These are phyloP conservation scores for Trypanosoma theileri DNA, from an alignment of 208 protist genomes.

Conservation along the genomic window DNA sequence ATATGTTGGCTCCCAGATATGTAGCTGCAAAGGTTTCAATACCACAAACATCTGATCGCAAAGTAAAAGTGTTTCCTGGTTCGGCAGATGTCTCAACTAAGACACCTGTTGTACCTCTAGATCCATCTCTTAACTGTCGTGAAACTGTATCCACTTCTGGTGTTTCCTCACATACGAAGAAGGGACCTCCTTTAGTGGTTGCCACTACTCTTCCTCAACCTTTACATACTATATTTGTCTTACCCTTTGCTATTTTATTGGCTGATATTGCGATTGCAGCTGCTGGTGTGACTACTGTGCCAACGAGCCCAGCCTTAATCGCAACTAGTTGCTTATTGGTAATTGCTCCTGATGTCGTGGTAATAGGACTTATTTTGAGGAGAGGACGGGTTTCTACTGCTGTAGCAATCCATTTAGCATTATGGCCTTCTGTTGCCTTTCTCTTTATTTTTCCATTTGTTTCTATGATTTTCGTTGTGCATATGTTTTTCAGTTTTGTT, in stretches of 20 bases:
- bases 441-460: conserved; percentile 57
- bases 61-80: conserved; percentile 59
- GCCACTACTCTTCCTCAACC: conserved; percentile 46
- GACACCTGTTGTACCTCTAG: conserved; percentile 12
- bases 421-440: conserved; percentile 60
- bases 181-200: conserved; percentile 31
- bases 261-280: conserved; percentile 60
- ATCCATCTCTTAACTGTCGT: conserved; percentile 38
- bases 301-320: conserved; percentile 36
- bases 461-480: conserved; percentile 60
- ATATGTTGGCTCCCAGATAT: conserved; percentile 48
- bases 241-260: conserved; percentile 52
- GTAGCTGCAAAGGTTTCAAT: conserved; percentile 49
- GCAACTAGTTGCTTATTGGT: conserved; percentile 45
- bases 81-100: conserved; percentile 28
- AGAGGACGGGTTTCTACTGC: conserved; percentile 43
- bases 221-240: conserved; percentile 40
- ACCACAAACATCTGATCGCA: conserved; percentile 35
- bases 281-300: conserved; percentile 36
- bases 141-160: conserved; percentile 13
- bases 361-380: conserved; percentile 52
- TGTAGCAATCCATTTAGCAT: conserved; percentile 52
- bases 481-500: conserved; percentile 50
- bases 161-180: conserved; percentile 16
- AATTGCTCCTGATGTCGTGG: conserved; percentile 47